Conservation (phyloP, 805 yeast species). For the Gaillardinia entomophila region DNA sequence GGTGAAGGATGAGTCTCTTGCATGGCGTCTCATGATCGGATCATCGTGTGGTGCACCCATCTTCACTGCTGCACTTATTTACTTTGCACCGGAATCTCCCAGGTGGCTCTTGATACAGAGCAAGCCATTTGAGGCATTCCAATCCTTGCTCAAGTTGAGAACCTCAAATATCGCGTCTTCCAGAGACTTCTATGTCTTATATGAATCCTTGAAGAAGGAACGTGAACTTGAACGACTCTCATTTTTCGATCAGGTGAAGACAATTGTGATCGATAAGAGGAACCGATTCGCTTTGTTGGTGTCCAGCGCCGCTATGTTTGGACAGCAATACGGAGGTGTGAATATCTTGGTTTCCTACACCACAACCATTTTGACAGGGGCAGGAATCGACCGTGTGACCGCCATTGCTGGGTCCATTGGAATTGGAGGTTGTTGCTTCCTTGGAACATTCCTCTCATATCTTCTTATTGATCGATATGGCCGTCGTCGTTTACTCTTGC, state of each 20-base stretch:
- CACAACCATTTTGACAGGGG: too few relatives aligned
- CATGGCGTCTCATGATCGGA: constrained; percentile 13
- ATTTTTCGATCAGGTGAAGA: not conserved
- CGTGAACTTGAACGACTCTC: constrained; percentile 1
- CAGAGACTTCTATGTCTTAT: constrained; percentile 9
- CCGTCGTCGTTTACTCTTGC: too few relatives aligned
- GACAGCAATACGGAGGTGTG: constrained; percentile 13
- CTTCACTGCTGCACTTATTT: constrained; percentile 7
- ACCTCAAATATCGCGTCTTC: constrained; percentile 5
- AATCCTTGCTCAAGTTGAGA: constrained; percentile 5
- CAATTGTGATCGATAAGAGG: constrained; percentile 3
- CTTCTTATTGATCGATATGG: too few relatives aligned
- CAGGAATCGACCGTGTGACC: too few relatives aligned
- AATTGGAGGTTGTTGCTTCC: too few relatives aligned
- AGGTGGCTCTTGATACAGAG: constrained; percentile 15
- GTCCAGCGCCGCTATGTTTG: constrained; percentile 7
- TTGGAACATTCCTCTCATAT: too few relatives aligned
- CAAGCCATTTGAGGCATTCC: constrained; percentile 10
- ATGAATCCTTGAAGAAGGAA: constrained; percentile 4
- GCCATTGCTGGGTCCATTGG: too few relatives aligned
- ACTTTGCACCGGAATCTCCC: constrained; percentile 19
- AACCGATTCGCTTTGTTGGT: constrained; percentile 7
- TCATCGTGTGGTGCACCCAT: constrained; percentile 6
- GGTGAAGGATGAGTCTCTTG: not conserved
- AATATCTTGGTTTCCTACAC: too few relatives aligned